A percentile compares a stretch with the other conserved stretches of the same genome.
Conservation (phyloP, 345 rosid genomes). For the Corymbia maculata region DNA sequence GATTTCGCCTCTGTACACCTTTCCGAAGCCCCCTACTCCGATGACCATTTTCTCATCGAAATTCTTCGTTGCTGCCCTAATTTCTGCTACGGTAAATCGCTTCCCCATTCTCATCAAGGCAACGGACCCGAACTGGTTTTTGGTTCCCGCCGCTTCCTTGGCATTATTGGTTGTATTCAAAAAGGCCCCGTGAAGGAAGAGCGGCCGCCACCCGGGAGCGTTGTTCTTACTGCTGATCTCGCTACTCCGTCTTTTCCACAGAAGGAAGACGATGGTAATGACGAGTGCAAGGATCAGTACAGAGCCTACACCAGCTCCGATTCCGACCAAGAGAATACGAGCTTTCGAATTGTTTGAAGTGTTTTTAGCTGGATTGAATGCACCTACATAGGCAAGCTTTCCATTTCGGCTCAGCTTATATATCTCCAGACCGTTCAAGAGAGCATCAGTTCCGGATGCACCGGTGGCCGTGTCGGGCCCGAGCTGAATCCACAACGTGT, state of each 20-base stretch:
- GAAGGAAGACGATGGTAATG: constrained; percentile 15
- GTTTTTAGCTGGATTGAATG: constrained; percentile 19
- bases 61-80: constrained; percentile 66
- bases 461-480: constrained; percentile 78
- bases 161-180: constrained; percentile 38
- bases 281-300: constrained; percentile 22
- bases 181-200: constrained; percentile 38
- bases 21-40: constrained; percentile 87
- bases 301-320: constrained; percentile 47
- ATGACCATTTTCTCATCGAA: constrained; percentile 73
- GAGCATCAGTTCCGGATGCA: constrained; percentile 82
- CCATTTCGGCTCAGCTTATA: constrained; percentile 74
- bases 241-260: constrained; percentile 25
- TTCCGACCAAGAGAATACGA: constrained; percentile 38
- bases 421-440: constrained; percentile 78
- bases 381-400: constrained; percentile 58
- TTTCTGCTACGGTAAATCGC: constrained; percentile 61
- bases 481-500: constrained; percentile 74
- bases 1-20: constrained; percentile 73
- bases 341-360: constrained; percentile 22
- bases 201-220: constrained; percentile 52
- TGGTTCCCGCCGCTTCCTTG: constrained; percentile 35
- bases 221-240: constrained; percentile 30
- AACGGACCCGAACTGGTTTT: constrained; percentile 18
- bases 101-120: constrained; percentile 41